Percentiles rank a stretch among this genome's conserved stretches.
Conservation (phyloP, 1,284 basidiomycete genomes). For the Wolfiporia cocos region DNA sequence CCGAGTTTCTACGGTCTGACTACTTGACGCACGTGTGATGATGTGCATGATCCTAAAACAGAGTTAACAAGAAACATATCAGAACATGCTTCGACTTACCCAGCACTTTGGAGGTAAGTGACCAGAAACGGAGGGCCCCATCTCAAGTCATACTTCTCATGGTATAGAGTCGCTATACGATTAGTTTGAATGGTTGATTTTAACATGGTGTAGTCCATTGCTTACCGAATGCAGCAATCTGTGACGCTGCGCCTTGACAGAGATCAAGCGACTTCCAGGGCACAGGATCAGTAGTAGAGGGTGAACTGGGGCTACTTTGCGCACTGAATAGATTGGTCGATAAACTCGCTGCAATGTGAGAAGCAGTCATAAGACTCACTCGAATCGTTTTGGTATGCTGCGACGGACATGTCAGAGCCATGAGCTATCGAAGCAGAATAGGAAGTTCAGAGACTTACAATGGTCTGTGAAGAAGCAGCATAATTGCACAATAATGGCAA, state of each 20-base stretch:
- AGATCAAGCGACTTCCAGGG: conserved; percentile 66
- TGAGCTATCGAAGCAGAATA: conserved; percentile 3
- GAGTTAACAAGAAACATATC: too few relatives aligned
- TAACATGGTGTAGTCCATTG: conserved; percentile 1
- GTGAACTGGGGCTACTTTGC: too few relatives aligned
- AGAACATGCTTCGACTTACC: conserved; percentile 39
- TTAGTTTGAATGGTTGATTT: background rate
- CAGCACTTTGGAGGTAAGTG: conserved; percentile 69
- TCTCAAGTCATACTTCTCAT: conserved; percentile 59
- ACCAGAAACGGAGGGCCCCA: conserved; percentile 65
- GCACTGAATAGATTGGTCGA: too few relatives aligned
- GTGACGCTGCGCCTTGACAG: conserved; percentile 71
- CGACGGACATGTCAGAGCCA: conserved; percentile 7
- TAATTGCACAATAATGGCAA: conserved; percentile 72
- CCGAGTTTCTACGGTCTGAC: background rate
- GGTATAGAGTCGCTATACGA: conserved; percentile 48
- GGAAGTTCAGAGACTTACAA: conserved; percentile 59
- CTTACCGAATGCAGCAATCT: conserved; percentile 64
- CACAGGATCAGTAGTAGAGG: conserved; percentile 10
- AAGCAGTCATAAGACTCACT: too few relatives aligned
- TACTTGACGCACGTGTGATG: conserved; percentile 43
- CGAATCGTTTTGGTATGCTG: conserved; percentile 67
- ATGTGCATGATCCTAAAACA: conserved; percentile 71
- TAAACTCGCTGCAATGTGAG: background rate
- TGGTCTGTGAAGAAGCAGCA: conserved; percentile 75